A percentile compares a stretch with the other conserved stretches of the same genome.
Conservation (phyloP, 495 filamentous ascomycete genomes). For the Tuber brumale region DNA sequence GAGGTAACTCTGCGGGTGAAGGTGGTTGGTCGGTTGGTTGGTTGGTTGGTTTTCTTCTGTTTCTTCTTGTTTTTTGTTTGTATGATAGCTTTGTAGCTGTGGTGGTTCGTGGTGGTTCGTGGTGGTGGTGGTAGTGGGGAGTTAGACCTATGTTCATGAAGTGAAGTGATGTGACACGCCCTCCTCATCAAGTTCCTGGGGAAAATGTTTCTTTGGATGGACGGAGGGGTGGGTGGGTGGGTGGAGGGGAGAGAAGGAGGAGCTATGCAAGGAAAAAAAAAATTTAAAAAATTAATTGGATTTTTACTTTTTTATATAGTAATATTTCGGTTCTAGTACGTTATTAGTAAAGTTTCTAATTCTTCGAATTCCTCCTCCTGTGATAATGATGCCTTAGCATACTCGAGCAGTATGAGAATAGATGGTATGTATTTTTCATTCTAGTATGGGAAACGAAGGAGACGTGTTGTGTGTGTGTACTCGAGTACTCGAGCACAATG, state of each 20-base stretch:
- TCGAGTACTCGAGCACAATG: background rate
- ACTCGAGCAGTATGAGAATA: too few species aligned
- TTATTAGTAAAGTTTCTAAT: background rate
- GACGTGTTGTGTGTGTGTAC: background rate
- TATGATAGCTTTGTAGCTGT: background rate
- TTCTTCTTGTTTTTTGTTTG: background rate
- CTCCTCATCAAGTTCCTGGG: background rate
- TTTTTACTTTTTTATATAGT: background rate
- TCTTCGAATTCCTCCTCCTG: too few species aligned
- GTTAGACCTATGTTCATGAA: background rate
- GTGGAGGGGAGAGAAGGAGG: background rate
- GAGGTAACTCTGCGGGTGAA: background rate
- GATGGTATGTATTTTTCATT: too few species aligned
- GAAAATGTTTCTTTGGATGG: background rate
- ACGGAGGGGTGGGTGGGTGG: background rate
- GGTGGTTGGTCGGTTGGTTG: background rate
- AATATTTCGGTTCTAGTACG: background rate
- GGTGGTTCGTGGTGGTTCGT: background rate
- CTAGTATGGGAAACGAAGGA: background rate
- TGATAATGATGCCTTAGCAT: too few species aligned
- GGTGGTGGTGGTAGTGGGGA: too few species aligned
- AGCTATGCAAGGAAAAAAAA: background rate
- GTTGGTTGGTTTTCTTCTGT: background rate
- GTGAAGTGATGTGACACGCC: background rate
- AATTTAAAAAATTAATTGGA: background rate